These are phyloP conservation scores for Ustilago cynodontis DNA, from an alignment of 1,284 basidiomycete species.

Conservation along the genomic window DNA sequence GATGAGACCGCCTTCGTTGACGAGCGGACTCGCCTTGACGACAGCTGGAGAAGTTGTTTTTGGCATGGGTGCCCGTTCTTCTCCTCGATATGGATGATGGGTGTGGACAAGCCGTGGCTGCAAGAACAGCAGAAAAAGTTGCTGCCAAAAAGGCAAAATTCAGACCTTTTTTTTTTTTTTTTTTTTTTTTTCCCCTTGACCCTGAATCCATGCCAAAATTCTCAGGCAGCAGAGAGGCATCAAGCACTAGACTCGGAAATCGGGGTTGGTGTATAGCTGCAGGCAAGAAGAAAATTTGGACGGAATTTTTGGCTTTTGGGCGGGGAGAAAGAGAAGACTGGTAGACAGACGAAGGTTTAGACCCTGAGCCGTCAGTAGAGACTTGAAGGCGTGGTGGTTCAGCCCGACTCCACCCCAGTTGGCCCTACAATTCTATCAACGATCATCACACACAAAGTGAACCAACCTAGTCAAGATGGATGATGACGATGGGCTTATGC, in stretches of 20 bases:
- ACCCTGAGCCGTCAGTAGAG: neutral
- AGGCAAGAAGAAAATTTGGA: slow-evolving; percentile 21
- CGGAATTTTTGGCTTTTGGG: slow-evolving; percentile 16
- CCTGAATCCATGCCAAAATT: slow-evolving; percentile 5
- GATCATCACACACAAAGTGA: neutral
- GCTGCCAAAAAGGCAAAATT: slow-evolving; percentile 17
- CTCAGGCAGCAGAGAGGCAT: slow-evolving; percentile 11
- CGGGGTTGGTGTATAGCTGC: slow-evolving; percentile 15
- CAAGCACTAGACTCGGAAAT: slow-evolving; percentile 9
- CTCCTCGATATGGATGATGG: neutral
- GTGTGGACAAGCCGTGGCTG: no score
- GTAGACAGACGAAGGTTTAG: neutral
- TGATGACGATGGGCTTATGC: slow-evolving; percentile 65
- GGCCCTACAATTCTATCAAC: neutral
- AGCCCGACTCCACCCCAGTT: neutral
- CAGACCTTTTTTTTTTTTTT: slow-evolving; percentile 11
- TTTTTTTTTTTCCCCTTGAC: slow-evolving; percentile 10
- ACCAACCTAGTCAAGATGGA: slow-evolving; percentile 47
- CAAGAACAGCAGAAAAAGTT: slow-evolving; percentile 4
- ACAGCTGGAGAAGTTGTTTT: slow-evolving; percentile 41
- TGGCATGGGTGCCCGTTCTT: slow-evolving; percentile 22
- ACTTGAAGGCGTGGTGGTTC: neutral
- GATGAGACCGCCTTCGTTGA: slow-evolving; percentile 61
- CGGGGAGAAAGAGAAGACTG: neutral
- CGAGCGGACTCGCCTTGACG: slow-evolving; percentile 49